Percentiles rank a stretch among this genome's conserved stretches.
phyloP scores from a whole-genome alignment of 345 rosid genomes.

The Erucastrum elatum region DNA sequence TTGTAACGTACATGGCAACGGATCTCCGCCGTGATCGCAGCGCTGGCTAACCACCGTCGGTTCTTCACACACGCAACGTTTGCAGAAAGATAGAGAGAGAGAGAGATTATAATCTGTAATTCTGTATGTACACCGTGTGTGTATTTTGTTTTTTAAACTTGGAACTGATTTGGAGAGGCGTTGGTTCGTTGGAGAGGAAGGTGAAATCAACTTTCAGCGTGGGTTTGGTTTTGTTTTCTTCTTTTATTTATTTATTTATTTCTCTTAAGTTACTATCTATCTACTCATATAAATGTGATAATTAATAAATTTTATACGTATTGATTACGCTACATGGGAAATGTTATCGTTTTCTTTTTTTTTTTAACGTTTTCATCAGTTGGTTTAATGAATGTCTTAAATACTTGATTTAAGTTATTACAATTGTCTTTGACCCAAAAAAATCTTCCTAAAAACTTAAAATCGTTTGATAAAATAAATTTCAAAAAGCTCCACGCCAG shows the following conservation, averaged over 20 bases:
- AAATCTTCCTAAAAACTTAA: background rate
- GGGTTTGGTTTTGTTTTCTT: constrained; percentile 10
- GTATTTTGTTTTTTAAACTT: background rate
- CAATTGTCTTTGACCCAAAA: background rate
- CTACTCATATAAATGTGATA: background rate
- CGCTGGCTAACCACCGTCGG: background rate
- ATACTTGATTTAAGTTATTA: background rate
- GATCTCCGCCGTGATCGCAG: background rate
- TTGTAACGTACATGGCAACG: constrained; percentile 28
- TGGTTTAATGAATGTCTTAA: background rate
- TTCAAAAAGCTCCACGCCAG: background rate
- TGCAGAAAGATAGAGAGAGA: background rate
- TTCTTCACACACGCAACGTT: background rate
- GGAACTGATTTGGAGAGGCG: constrained; percentile 15
- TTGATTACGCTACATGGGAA: background rate
- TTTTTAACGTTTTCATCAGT: background rate
- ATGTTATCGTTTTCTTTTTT: background rate
- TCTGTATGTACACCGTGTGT: too few species aligned
- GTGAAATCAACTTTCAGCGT: constrained; percentile 39
- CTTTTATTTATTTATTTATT: background rate
- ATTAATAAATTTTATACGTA: background rate
- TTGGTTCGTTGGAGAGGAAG: constrained; percentile 34
- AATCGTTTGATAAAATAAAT: background rate
- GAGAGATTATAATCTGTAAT: too few species aligned
- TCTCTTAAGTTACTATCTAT: background rate